phyloP scores from a whole-genome alignment of 176 grass and related monocot genomes.

The Aegilops sharonensis region DNA sequence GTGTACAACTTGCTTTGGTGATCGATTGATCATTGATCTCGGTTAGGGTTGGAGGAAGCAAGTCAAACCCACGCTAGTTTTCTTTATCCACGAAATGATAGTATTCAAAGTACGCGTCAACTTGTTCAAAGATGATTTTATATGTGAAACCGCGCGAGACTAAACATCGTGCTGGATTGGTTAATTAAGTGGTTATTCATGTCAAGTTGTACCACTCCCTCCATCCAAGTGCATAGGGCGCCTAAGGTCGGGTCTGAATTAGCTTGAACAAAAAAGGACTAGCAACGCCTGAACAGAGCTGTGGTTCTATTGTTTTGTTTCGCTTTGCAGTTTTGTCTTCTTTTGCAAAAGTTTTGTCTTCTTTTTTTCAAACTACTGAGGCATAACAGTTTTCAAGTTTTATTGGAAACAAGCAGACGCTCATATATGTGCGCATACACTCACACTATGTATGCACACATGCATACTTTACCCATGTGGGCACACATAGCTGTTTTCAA shows the following conservation, averaged over 20 bases:
- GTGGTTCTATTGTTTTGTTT: neutral
- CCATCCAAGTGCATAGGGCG: too few species aligned
- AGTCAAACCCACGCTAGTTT: neutral
- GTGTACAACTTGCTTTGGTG: slow-evolving; percentile 4
- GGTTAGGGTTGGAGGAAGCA: too few species aligned
- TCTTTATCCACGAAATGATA: neutral
- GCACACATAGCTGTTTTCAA: too few species aligned
- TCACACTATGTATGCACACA: too few species aligned
- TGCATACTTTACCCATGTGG: accelerated
- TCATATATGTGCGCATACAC: too few species aligned
- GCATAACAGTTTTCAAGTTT: too few species aligned
- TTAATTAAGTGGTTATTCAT: neutral
- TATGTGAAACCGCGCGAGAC: neutral
- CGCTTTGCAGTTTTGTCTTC: too few species aligned
- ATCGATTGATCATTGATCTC: neutral
- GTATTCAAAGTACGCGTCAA: neutral
- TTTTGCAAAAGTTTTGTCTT: too few species aligned
- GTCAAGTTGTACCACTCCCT: neutral
- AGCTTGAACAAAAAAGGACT: neutral
- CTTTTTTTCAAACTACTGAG: too few species aligned
- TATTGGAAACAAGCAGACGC: too few species aligned
- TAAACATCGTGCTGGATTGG: neutral
- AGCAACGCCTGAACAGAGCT: neutral
- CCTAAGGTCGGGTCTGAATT: too few species aligned
- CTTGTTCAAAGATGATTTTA: neutral